phyloP scores from a whole-genome alignment of 225 moss, liverwort and hornwort genomes.

The Sphagnum tenellum region DNA sequence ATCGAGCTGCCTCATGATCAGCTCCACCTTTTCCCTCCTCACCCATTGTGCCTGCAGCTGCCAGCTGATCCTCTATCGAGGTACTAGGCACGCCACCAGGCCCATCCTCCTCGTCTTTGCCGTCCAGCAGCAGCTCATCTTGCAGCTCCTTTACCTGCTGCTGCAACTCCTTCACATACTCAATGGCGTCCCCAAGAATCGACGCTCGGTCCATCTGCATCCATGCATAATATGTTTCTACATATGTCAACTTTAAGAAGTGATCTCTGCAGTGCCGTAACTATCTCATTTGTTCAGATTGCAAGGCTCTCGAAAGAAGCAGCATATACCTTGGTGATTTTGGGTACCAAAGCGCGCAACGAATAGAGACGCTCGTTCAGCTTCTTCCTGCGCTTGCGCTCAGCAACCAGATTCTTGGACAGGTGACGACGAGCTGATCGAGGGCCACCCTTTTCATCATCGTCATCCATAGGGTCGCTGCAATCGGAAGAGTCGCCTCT shows the following conservation, averaged over 20 bases:
- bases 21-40: constrained; percentile 29
- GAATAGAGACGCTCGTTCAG: constrained; percentile 95
- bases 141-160: constrained; percentile 85
- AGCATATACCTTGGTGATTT: constrained; percentile 79
- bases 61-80: constrained; percentile 19
- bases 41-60: constrained; percentile 23
- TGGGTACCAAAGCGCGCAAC: constrained; percentile 90
- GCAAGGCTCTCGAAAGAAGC: not conserved
- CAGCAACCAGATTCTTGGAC: constrained; percentile 95
- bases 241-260: not conserved
- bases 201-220: constrained; percentile 97
- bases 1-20: constrained; percentile 19
- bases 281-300: not conserved
- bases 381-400: constrained; percentile 94
- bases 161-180: constrained; percentile 95
- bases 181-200: constrained; percentile 94
- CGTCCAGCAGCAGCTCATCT: constrained; percentile 50
- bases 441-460: constrained; percentile 78
- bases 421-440: constrained; percentile 82
- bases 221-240: too few species aligned
- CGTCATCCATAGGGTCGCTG: constrained; percentile 95
- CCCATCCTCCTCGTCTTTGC: constrained; percentile 57
- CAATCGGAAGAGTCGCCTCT: constrained; percentile 97
- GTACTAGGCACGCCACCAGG: constrained; percentile 19
- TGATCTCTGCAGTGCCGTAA: not conserved